phyloP scores from a whole-genome alignment of 1,284 basidiomycete species.

The Amylostereum areolatum region DNA sequence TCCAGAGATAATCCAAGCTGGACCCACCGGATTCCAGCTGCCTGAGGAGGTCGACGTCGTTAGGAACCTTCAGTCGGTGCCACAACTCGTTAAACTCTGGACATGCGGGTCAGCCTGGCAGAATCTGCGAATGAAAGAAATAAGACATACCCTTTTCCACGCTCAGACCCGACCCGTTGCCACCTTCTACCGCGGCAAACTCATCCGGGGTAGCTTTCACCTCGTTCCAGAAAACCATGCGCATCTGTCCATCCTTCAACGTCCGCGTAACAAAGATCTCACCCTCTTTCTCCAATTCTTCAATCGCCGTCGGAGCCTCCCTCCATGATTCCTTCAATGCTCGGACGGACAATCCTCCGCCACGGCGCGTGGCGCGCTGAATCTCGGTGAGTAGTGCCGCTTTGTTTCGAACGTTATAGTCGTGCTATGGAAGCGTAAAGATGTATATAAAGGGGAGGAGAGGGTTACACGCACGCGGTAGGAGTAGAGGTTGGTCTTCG shows the following conservation, averaged over 20 bases:
- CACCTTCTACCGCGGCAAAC: constrained; percentile 5
- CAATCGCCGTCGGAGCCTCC: constrained; percentile 74
- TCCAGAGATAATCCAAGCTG: too few species aligned
- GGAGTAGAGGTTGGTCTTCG: constrained; percentile 79
- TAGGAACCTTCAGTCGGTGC: constrained; percentile 79
- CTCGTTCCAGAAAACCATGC: constrained; percentile 91
- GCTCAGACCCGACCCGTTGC: constrained; percentile 11
- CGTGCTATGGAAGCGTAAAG: constrained; percentile 49
- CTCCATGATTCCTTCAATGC: constrained; percentile 88
- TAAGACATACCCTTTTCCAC: constrained; percentile 72
- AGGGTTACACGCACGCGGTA: constrained; percentile 54
- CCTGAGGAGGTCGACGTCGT: constrained; percentile 75
- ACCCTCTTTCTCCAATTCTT: constrained; percentile 83
- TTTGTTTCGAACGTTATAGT: constrained; percentile 82
- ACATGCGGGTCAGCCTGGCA: not conserved
- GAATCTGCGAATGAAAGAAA: too few species aligned
- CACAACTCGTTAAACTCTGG: constrained; percentile 84
- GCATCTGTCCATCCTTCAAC: constrained; percentile 75
- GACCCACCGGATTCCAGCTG: constrained; percentile 63
- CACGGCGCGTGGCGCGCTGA: constrained; percentile 70
- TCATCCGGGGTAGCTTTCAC: constrained; percentile 63
- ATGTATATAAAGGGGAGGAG: not conserved
- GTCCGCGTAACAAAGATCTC: constrained; percentile 84
- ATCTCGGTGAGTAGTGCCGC: constrained; percentile 78
- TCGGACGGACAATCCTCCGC: constrained; percentile 80